phyloP scores from a whole-genome alignment of 495 filamentous ascomycete genomes.

The Lindgomyces ingoldianus region DNA sequence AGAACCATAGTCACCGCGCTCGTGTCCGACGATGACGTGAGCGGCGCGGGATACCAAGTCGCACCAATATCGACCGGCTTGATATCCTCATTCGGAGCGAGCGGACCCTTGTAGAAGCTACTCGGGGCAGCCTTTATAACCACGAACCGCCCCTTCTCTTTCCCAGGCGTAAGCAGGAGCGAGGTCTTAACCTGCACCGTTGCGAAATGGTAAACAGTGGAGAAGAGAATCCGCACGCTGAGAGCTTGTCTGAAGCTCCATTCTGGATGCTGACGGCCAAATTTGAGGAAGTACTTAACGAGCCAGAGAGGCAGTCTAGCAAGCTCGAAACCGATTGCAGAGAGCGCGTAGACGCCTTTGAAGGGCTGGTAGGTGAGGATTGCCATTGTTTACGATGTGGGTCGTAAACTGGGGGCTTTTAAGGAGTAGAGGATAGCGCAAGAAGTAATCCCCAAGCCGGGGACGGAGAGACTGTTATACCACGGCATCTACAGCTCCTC shows the following conservation, averaged over 20 bases:
- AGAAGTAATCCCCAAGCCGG: neutral
- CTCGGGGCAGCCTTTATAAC: constrained; percentile 31
- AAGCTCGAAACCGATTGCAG: constrained; percentile 35
- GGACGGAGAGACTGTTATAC: no score
- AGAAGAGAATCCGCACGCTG: constrained; percentile 33
- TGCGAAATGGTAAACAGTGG: constrained; percentile 34
- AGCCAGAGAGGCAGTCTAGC: constrained; percentile 42
- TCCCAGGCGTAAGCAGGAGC: constrained; percentile 38
- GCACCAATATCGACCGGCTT: constrained; percentile 43
- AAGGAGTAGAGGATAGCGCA: neutral
- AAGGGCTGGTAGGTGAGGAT: constrained; percentile 43
- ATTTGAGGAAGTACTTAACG: constrained; percentile 36
- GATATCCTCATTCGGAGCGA: constrained; percentile 35
- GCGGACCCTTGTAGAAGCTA: constrained; percentile 39
- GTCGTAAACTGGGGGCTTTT: neutral
- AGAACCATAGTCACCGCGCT: constrained; percentile 43
- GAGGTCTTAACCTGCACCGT: constrained; percentile 35
- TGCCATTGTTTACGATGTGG: constrained; percentile 6
- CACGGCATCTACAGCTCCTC: no score
- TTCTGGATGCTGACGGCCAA: constrained; percentile 37
- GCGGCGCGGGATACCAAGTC: constrained; percentile 45
- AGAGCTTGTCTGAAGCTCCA: constrained; percentile 46
- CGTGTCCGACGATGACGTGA: neutral
- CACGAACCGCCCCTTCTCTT: constrained; percentile 42
- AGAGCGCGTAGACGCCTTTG: constrained; percentile 43